A percentile compares a stretch with the other conserved stretches of the same genome.
phyloP scores from a whole-genome alignment of 2,329 filamentous ascomycete species.

The Fusarium lyarnte region DNA sequence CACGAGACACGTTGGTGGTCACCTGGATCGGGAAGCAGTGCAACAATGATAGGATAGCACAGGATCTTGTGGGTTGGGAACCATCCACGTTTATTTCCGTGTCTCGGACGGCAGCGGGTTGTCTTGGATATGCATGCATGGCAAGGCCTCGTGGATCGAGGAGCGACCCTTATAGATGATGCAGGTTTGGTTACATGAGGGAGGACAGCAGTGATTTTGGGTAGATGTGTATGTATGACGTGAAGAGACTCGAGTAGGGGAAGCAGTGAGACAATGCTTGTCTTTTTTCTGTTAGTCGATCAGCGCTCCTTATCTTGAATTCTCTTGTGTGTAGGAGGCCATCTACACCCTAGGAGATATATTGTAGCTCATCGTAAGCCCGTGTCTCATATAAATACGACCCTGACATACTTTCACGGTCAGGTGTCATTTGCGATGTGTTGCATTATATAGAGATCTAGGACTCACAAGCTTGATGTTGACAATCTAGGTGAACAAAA shows the following conservation, averaged over 20 bases:
- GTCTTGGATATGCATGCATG: slow-evolving; percentile 36
- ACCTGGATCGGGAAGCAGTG: slow-evolving; percentile 38
- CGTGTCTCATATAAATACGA: background rate
- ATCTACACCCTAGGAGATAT: background rate
- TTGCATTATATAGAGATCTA: slow-evolving; percentile 25
- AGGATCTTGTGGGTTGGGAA: slow-evolving; percentile 35
- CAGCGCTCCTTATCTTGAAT: background rate
- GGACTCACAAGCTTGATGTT: slow-evolving; percentile 5
- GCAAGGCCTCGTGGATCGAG: slow-evolving; percentile 35
- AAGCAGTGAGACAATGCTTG: background rate
- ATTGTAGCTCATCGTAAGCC: background rate
- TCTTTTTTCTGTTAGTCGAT: background rate
- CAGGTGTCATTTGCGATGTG: slow-evolving; percentile 27
- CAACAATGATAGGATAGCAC: slow-evolving; percentile 37
- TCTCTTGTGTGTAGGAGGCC: background rate
- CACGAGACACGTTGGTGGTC: slow-evolving; percentile 42
- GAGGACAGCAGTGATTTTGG: slow-evolving; percentile 7
- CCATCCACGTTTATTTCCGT: slow-evolving; percentile 40
- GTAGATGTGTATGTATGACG: background rate
- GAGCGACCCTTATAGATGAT: slow-evolving; percentile 31
- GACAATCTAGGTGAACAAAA: slow-evolving; percentile 6
- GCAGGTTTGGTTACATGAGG: slow-evolving; percentile 23
- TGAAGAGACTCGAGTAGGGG: background rate
- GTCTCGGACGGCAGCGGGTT: slow-evolving; percentile 37
- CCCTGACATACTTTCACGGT: slow-evolving; percentile 8